Evolutionary conservation across 2,329 filamentous ascomycete genomes (phyloP).

Genomic region (Lecanicillium sp.): DNA sequence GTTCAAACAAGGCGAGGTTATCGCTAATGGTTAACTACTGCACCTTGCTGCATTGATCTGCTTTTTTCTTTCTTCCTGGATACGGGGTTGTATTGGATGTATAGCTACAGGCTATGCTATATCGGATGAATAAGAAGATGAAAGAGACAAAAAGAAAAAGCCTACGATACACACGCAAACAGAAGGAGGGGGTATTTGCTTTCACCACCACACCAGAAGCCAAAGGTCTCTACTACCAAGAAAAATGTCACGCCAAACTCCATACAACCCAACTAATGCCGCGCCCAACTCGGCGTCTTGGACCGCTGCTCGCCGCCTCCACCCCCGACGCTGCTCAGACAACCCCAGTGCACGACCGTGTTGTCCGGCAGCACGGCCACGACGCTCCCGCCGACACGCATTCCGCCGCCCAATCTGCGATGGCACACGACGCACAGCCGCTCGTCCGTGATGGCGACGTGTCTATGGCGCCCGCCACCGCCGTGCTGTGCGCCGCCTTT

Average conservation of each 20-base stretch:
- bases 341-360: slow-evolving; percentile 75
- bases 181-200: slow-evolving; percentile 13
- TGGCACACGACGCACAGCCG: slow-evolving; percentile 87
- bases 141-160: no score
- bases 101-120: no score
- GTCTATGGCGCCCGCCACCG: slow-evolving; percentile 49
- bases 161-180: no score
- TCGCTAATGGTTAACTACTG: no score
- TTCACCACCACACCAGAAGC: no score
- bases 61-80: no score
- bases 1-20: no score
- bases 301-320: slow-evolving; percentile 17
- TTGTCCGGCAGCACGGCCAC: slow-evolving; percentile 85
- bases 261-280: slow-evolving; percentile 24
- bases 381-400: slow-evolving; percentile 84
- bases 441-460: slow-evolving; percentile 82
- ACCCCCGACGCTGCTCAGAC: slow-evolving; percentile 49
- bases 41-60: no score
- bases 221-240: no score
- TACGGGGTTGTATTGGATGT: no score
- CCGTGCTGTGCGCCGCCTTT: slow-evolving; percentile 50
- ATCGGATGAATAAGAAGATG: no score
- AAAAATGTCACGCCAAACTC: no score
- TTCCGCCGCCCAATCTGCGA: slow-evolving; percentile 78
- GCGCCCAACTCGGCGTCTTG: slow-evolving; percentile 30